phyloP scores from a whole-genome alignment of 352 stramenopile species.

The Aphanomyces stellatus region DNA sequence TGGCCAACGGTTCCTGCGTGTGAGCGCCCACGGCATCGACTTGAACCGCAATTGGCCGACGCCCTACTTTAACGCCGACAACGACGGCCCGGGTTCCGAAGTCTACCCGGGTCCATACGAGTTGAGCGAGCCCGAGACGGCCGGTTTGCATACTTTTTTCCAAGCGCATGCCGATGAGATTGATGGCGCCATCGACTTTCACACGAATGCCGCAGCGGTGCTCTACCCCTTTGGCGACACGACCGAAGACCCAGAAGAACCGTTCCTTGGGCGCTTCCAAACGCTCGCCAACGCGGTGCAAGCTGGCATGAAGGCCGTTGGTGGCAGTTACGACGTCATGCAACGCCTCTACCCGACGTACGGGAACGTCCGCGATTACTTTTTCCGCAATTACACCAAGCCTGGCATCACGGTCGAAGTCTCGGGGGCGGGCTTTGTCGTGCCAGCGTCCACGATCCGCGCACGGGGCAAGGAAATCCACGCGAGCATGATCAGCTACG shows the following conservation, averaged over 20 bases:
- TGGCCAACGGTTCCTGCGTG: constrained; percentile 20
- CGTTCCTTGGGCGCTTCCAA: constrained; percentile 25
- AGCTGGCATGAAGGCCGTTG: constrained; percentile 22
- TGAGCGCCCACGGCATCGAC: constrained; percentile 22
- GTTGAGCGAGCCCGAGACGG: constrained; percentile 27
- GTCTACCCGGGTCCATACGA: constrained; percentile 22
- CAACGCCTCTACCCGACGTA: constrained; percentile 27
- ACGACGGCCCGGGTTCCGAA: constrained; percentile 18
- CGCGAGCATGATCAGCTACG: constrained; percentile 23
- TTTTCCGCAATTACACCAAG: constrained; percentile 28
- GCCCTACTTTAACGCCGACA: constrained; percentile 22
- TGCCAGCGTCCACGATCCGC: constrained; percentile 44
- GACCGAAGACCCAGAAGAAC: constrained; percentile 13
- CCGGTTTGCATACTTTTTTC: constrained; percentile 23
- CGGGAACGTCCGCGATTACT: constrained; percentile 26
- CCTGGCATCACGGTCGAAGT: constrained; percentile 26
- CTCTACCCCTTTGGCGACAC: constrained; percentile 26
- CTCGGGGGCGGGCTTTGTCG: constrained; percentile 29
- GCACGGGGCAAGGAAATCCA: constrained; percentile 43
- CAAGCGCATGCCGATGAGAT: constrained; percentile 22
- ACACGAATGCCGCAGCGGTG: constrained; percentile 25
- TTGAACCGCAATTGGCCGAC: constrained; percentile 28
- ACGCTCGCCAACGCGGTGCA: constrained; percentile 25
- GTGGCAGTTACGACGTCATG: constrained; percentile 22
- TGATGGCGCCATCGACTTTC: constrained; percentile 24